Conservation (phyloP, 1,139 yeast species). For the Debaryomyces nepalensis region DNA sequence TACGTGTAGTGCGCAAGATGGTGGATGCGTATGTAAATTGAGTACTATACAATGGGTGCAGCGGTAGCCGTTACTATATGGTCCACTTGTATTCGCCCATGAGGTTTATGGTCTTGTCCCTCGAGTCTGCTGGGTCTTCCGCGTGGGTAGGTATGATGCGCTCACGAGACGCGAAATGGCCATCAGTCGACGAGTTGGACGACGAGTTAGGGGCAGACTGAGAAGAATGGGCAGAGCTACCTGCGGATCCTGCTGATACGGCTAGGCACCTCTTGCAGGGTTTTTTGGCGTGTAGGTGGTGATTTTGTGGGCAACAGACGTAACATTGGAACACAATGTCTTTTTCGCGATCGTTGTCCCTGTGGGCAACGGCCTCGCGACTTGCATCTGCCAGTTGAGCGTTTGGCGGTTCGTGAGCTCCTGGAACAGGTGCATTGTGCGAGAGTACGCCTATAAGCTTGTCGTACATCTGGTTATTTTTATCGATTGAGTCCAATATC, state of each 20-base stretch:
- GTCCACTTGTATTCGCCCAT: constrained; percentile 43
- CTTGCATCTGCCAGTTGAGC: not conserved
- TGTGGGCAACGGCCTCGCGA: not conserved
- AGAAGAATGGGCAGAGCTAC: not conserved
- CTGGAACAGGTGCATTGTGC: not conserved
- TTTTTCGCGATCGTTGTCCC: constrained; percentile 14
- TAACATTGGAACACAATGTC: constrained; percentile 25
- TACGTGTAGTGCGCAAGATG: no score
- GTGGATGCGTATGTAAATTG: no score
- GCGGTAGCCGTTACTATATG: constrained; percentile 18
- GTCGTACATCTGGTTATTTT: constrained; percentile 21
- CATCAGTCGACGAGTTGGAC: not conserved
- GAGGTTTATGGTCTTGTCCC: constrained; percentile 29
- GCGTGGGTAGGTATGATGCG: not conserved
- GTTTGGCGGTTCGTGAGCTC: not conserved
- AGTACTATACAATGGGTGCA: constrained; percentile 1
- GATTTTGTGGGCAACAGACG: constrained; percentile 19
- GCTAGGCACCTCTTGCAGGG: constrained; percentile 24
- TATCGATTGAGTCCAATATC: constrained; percentile 13
- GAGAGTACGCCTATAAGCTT: constrained; percentile 16
- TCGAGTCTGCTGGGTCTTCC: constrained; percentile 9
- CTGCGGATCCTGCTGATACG: constrained; percentile 9
- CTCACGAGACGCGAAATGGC: not conserved
- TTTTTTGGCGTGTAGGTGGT: constrained; percentile 14
- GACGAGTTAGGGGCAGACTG: not conserved